Evolutionary conservation across 495 filamentous ascomycete species (phyloP).

Genomic region (Cenococcum geophilum): DNA sequence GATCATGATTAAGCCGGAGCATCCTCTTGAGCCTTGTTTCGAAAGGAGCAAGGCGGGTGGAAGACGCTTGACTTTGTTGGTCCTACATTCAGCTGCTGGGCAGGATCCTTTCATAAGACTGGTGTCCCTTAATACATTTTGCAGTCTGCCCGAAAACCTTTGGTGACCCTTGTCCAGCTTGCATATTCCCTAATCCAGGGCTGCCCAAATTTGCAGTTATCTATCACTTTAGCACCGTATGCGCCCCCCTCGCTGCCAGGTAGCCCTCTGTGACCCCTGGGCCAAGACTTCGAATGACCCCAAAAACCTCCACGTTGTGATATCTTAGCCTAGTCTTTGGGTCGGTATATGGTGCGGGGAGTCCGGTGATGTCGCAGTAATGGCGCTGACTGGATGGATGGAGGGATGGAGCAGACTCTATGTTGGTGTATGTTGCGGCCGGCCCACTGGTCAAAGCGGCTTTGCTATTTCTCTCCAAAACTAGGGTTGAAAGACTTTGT

Average conservation of each 20-base stretch:
- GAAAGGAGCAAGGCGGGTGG: slow-evolving; percentile 76
- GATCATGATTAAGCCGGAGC: slow-evolving; percentile 98
- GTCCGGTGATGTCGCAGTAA: slow-evolving; percentile 93
- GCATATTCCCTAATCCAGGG: too few relatives aligned
- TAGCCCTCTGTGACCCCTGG: slow-evolving; percentile 80
- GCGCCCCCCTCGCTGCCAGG: slow-evolving; percentile 80
- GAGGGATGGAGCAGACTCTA: slow-evolving; percentile 82
- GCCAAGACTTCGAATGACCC: slow-evolving; percentile 64
- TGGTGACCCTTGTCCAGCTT: too few relatives aligned
- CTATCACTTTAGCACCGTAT: slow-evolving; percentile 79
- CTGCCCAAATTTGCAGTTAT: too few relatives aligned
- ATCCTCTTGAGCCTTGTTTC: slow-evolving; percentile 64
- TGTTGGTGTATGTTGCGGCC: slow-evolving; percentile 85
- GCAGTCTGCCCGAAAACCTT: too few relatives aligned
- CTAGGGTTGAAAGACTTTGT: slow-evolving; percentile 74
- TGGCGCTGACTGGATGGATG: slow-evolving; percentile 64
- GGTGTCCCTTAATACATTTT: neutral
- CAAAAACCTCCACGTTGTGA: slow-evolving; percentile 83
- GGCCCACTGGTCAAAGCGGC: slow-evolving; percentile 48
- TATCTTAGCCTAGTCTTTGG: slow-evolving; percentile 90
- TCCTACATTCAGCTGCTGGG: slow-evolving; percentile 43
- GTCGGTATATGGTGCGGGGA: slow-evolving; percentile 82
- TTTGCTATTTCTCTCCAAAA: slow-evolving; percentile 60
- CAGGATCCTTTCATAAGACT: neutral
- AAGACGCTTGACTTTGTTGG: slow-evolving; percentile 87